Evolutionary conservation across 257 asterid genomes (phyloP).

Genomic region (Penstemon eatonii): DNA sequence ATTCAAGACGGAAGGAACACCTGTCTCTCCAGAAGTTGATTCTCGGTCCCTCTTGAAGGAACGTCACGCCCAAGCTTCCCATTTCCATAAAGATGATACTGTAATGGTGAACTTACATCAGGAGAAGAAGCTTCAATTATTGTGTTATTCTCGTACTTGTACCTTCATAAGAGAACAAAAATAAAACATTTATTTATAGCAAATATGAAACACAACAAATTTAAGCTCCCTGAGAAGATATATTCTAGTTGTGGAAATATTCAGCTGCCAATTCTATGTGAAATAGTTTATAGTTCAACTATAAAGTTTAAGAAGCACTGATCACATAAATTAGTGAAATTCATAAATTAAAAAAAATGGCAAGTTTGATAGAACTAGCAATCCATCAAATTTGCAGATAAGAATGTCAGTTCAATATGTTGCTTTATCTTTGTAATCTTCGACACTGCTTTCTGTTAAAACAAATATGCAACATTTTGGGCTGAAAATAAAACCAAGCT

Average conservation of each 20-base stretch:
- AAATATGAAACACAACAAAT: background rate
- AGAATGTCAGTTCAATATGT: too few species aligned
- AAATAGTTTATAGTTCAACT: too few species aligned
- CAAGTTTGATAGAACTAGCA: background rate
- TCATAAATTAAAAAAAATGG: too few species aligned
- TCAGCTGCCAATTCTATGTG: too few species aligned
- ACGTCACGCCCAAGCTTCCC: constrained; percentile 82
- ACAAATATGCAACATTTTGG: too few species aligned
- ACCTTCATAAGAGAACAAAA: constrained; percentile 48
- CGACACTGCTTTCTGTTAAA: too few species aligned
- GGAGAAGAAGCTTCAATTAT: constrained; percentile 86
- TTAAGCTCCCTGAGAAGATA: constrained; percentile 4
- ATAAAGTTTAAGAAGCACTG: too few species aligned
- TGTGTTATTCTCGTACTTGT: constrained; percentile 86
- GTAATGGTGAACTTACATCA: constrained; percentile 87
- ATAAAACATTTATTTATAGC: background rate
- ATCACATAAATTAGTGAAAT: too few species aligned
- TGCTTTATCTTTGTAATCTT: too few species aligned
- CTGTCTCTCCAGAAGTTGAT: constrained; percentile 99
- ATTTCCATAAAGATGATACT: constrained; percentile 86
- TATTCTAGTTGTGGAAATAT: background rate
- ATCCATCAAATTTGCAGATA: background rate
- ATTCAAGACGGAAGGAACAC: constrained; percentile 34
- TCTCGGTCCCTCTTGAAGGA: constrained; percentile 77
- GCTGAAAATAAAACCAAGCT: too few species aligned